Evolutionary conservation across 2,329 filamentous ascomycete genomes (phyloP), one percentile per base, ranked within the genome.

Genomic region (Ophiocordyceps polyrhachis-furcata): DNA sequence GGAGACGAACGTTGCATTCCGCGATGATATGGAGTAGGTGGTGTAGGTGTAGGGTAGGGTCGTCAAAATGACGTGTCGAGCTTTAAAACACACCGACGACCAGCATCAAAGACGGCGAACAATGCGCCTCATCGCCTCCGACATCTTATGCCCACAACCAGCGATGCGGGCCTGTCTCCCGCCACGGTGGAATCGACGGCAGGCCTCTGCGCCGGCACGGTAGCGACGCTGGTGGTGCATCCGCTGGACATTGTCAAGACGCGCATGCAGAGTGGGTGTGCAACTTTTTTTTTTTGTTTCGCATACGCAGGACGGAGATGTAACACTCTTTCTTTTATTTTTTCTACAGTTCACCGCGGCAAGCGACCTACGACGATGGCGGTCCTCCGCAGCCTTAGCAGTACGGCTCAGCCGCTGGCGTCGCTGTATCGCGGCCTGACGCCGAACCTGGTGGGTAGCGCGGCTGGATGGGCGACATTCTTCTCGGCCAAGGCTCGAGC

Each of bases 191-290:
- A 96, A 73, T 81, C 82, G 56, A 70, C 88, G 60, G 86, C 91
- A 49, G 91, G 91, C 54, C 81, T 98, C 62, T 83, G 81, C 51
- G 91, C 91, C 48, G 91, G 91, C 49, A 73, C 86, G 46, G 73
- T 87, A 53, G 83, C 88, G 44, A 96, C 91, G 21, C 71, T 96
- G 43, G 80, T 79, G 46, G 82, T 91, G 44, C 89, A 96, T 59
- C 91, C 91, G 29, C 76, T 98, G 48, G 91, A 98, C 65, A 79
- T 98, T 50, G 79, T 96, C 59, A 98, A 98, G 71, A 96, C 89
- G 49, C 82, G 91, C 50, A 78, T 98, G 58, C 91, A 98, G 67
- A 79, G 84, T 87, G 66, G 47, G 66, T 58, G 66, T 58, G 12
- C 42, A 74, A 73, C 79, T 52, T 17, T 28, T 2, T 28, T 28